Percentiles rank a stretch among this genome's conserved stretches.
phyloP scores from a whole-genome alignment of 331 rosid genomes.

The Pyracantha coccinea region DNA sequence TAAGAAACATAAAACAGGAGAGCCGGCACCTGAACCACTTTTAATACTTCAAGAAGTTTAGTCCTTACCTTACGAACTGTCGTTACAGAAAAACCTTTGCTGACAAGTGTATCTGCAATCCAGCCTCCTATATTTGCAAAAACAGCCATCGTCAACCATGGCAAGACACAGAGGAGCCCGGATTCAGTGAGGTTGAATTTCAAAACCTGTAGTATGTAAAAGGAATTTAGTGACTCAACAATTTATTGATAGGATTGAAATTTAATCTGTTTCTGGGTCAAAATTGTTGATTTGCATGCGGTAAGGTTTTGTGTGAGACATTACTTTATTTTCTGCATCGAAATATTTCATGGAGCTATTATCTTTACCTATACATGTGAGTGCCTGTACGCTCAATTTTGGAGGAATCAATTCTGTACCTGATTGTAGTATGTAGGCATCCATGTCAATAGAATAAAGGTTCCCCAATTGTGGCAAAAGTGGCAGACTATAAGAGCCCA shows the following conservation, averaged over 20 bases:
- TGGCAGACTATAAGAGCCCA: constrained; percentile 96
- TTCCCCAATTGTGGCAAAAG: constrained; percentile 96
- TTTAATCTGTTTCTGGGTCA: neutral
- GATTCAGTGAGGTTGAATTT: constrained; percentile 95
- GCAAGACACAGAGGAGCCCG: constrained; percentile 88
- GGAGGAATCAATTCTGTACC: constrained; percentile 32
- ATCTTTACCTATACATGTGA: neutral
- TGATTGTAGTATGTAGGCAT: constrained; percentile 99
- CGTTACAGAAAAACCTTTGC: constrained; percentile 82
- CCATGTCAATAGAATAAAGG: constrained; percentile 97
- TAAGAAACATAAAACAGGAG: neutral
- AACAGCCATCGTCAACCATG: constrained; percentile 96
- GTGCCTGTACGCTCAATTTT: neutral
- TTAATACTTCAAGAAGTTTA: neutral
- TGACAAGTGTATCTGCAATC: constrained; percentile 95
- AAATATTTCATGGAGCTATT: neutral
- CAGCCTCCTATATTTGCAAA: constrained; percentile 97
- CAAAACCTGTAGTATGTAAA: constrained; percentile 55
- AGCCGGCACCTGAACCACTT: neutral
- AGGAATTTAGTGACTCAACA: neutral
- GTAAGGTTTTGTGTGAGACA: neutral
- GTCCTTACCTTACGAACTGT: constrained; percentile 76
- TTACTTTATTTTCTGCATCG: neutral
- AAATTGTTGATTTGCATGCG: neutral
- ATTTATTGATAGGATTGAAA: neutral